Percentiles rank a stretch among this genome's conserved stretches.
Conservation (phyloP, 1,284 basidiomycete species). For the Cystobasidium sp. region DNA sequence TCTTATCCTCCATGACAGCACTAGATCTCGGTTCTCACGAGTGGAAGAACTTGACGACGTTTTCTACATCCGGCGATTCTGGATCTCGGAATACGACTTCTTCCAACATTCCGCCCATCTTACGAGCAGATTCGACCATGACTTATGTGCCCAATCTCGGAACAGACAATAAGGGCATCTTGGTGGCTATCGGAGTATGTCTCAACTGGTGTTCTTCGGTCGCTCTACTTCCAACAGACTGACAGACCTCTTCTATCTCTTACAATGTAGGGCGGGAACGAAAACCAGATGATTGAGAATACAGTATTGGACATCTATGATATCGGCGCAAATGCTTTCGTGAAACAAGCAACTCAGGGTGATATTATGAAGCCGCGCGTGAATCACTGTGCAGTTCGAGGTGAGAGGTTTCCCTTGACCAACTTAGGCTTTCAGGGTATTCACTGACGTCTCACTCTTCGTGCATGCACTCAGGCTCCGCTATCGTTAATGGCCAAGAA, state of each 20-base stretch:
- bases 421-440: background rate
- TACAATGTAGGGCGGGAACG: constrained; percentile 31
- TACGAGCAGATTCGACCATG: constrained; percentile 51
- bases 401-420: background rate
- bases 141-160: constrained; percentile 49
- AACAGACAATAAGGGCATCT: constrained; percentile 48
- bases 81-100: constrained; percentile 45
- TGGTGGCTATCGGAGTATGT: constrained; percentile 52
- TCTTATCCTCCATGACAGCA: constrained; percentile 47
- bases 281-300: constrained; percentile 39
- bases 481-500: constrained; percentile 50
- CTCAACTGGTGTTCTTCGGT: background rate
- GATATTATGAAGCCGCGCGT: constrained; percentile 47
- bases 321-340: constrained; percentile 50
- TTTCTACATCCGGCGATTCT: background rate
- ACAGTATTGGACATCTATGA: constrained; percentile 52
- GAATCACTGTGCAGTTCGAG: constrained; percentile 53
- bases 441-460: no score
- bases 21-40: constrained; percentile 46
- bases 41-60: constrained; percentile 45
- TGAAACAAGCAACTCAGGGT: constrained; percentile 51
- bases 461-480: constrained; percentile 19
- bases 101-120: constrained; percentile 45
- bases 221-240: constrained; percentile 32
- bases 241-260: background rate